Evolutionary conservation across 306 rosid species (phyloP).

Genomic region (Corylus heterophylla): DNA sequence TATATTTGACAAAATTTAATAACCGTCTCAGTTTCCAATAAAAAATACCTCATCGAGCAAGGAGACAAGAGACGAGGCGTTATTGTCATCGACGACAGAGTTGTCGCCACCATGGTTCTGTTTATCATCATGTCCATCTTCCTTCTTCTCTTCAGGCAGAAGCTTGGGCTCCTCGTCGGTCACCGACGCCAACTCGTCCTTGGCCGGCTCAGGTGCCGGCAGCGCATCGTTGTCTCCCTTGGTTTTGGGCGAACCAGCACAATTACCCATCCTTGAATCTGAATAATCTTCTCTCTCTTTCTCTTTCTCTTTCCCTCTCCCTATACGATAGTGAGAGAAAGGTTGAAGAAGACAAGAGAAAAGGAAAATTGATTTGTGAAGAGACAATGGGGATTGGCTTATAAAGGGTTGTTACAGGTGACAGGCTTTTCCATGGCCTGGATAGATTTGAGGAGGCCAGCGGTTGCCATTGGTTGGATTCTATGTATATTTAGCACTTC

Average conservation of each 20-base stretch:
- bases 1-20: not conserved
- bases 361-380: not conserved
- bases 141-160: not conserved
- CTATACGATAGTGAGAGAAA: constrained; percentile 30
- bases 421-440: too few relatives aligned
- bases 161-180: not conserved
- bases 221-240: constrained; percentile 18
- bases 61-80: constrained; percentile 24
- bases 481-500: too few relatives aligned
- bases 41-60: constrained; percentile 29
- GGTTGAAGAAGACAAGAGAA: constrained; percentile 22
- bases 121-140: not conserved
- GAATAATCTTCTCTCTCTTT: not conserved
- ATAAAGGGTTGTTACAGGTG: too few relatives aligned
- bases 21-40: too few relatives aligned
- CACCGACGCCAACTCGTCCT: constrained; percentile 1
- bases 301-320: constrained; percentile 12
- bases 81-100: not conserved
- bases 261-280: constrained; percentile 27
- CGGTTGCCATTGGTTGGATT: too few relatives aligned
- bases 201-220: constrained; percentile 1
- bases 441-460: too few relatives aligned
- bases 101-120: not conserved
- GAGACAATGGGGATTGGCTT: not conserved
- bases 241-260: constrained; percentile 33